Base-by-base conservation (phyloP, 129 eudicot species). In the Smallanthus sonchifolius region DNA sequence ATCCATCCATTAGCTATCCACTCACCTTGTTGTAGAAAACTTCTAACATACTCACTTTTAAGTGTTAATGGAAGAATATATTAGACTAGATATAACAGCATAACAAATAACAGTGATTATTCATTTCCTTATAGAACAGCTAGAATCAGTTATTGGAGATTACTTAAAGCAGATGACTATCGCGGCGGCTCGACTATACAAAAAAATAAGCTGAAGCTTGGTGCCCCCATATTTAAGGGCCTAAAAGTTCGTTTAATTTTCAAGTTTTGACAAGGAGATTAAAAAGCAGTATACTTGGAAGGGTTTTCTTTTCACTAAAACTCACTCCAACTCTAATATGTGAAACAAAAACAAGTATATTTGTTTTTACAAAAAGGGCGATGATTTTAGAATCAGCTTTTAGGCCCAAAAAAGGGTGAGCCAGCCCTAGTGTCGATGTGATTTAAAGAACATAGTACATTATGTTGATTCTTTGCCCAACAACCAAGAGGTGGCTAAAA, bases 81-180 rank as follows among this genome's bases (percentile, higher is more conserved):
- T 37, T 51, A 54, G 30, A 37, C 65, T 70, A 51, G 51, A 16
- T 44, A 37, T 17, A 20, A 70, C 10, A 54, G 19, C 7, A 54
- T 51, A 28, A 16, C 19, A 37, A 59, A 20, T 7, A 70, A 70
- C 20, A 70, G 17, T 10, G 10, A 10, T 13, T 5, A 42, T 70
- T 52, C 30, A 52, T 49, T 69, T 70, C 49, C 75, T 34, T n/a
- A 36, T 10, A 36, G 42, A 70, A 7, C 32, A 70, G 43, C 74
- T 51, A 28, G 59, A 73, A 43, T 30, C 16, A 32, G 6, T 42
- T 40, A 32, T 42, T 24, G 69, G 17, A 48, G 47, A 60, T 74
- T 28, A 48, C 24, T 17, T 47, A 11, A 34, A 63, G 35, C 37
- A 75, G 24, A 48, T 4, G 17, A 24, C 30, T 24, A 24, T 24